Conservation (phyloP, 768 basidiomycete genomes). For the Rhodotorula kratochvilovae region DNA sequence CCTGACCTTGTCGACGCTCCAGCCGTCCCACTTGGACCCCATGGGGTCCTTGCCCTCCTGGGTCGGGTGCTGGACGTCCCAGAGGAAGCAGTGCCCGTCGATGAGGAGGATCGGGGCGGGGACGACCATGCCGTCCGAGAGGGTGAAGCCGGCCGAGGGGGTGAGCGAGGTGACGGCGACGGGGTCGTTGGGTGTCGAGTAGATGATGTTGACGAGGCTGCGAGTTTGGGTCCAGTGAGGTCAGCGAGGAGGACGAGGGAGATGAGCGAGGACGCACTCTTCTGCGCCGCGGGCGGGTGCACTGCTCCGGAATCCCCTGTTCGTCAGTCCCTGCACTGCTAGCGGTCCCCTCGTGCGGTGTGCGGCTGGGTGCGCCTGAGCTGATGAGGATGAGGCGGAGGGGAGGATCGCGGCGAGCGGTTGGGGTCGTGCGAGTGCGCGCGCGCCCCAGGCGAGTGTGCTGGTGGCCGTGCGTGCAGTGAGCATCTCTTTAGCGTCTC, state of each 20-base stretch:
- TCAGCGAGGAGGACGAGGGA: background rate
- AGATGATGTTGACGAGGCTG: constrained; percentile 41
- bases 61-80: constrained; percentile 67
- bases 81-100: constrained; percentile 79
- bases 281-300: background rate
- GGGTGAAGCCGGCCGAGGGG: constrained; percentile 36
- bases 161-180: constrained; percentile 35
- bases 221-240: background rate
- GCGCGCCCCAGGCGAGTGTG: background rate
- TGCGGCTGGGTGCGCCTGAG: background rate
- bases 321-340: background rate
- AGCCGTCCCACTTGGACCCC: constrained; percentile 57
- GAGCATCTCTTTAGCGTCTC: background rate
- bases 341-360: background rate
- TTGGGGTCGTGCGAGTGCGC: background rate
- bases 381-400: background rate
- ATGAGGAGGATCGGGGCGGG: constrained; percentile 76
- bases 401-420: background rate
- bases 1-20: constrained; percentile 69
- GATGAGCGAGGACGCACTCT: constrained; percentile 1
- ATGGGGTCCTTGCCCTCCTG: constrained; percentile 10
- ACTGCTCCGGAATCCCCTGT: background rate
- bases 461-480: background rate
- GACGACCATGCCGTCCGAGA: constrained; percentile 62
- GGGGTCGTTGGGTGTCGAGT: constrained; percentile 31